Evolutionary conservation across 306 rosid species (phyloP).

Genomic region (Casuarina glauca): DNA sequence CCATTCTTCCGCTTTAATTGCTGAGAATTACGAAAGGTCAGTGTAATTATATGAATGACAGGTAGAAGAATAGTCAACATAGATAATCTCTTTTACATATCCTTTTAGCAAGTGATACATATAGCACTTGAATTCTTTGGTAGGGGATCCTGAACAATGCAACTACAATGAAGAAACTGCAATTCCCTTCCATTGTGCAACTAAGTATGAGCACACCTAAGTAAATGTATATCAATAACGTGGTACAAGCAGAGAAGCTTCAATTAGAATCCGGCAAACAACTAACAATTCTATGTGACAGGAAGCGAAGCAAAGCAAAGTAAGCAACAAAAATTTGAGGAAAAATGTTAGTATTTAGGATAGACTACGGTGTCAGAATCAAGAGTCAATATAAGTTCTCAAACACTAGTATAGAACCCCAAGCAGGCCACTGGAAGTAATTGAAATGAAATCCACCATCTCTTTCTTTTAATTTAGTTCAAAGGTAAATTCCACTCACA

Average conservation of each 20-base stretch:
- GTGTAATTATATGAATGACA: neutral
- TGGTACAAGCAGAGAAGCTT: neutral
- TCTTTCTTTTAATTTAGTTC: neutral
- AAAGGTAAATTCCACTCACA: neutral
- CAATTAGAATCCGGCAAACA: neutral
- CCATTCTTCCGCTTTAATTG: conserved; percentile 63
- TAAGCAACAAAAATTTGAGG: neutral
- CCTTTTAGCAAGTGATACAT: neutral
- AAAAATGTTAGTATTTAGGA: neutral
- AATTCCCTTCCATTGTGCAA: neutral
- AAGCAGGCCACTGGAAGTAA: neutral
- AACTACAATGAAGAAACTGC: neutral
- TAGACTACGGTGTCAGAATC: neutral
- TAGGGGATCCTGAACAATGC: neutral
- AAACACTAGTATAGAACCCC: neutral
- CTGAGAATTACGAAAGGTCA: conserved; percentile 47
- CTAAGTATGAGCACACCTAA: neutral
- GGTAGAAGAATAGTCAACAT: conserved; percentile 1
- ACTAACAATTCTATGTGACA: neutral
- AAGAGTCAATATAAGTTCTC: neutral
- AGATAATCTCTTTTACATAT: neutral
- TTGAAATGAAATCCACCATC: neutral
- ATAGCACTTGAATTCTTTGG: neutral
- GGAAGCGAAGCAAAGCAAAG: neutral
- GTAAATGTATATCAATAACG: neutral